Base-by-base conservation (phyloP, 2,329 filamentous ascomycete genomes). In the Clarireedia paspali region DNA sequence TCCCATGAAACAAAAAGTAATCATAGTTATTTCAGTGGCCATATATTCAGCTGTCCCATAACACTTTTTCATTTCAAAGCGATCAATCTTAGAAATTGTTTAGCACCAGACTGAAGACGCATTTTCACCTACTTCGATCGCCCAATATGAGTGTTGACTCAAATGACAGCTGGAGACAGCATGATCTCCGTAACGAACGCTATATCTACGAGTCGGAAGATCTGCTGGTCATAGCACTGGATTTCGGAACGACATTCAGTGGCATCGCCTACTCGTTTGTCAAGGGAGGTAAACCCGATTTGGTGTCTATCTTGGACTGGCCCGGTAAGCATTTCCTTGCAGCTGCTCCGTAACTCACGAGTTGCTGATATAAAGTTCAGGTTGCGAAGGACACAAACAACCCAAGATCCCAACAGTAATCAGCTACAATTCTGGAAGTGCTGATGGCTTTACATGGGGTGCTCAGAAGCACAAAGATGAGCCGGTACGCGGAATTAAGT, bases 161-260 rank as follows among this genome's bases (percentile, higher is more conserved):
- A 14, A 14, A 5, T 23, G 30, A 17, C 4, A 36, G 6, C 6
- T 24, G 15, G n/a, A 27, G 17, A 30, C 6, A 20, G 23, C 5
- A 12, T 20, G 20, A 20, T 27, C 47, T 38, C 17, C 15, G n/a
- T 4, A 38, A 20, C 4, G 30, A 30, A 2, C 42, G 5, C 23
- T 38, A 12, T 3, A 10, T 15, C 20, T 38, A 40, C 6, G 1
- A 42, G 9, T 47, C 56, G 0, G 52, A 62, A 3, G 60, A 62
- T n/a, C 44, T 50, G 30, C 44, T 65, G 1, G 23, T 65, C 0
- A 49, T 65, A 6, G 62, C 36, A 5, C 12, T 64, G 2, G 63
- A 65, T 36, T 64, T 65, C 9, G 62, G 63, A 3, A 65, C 62
- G 0, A 64, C 63, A 1, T 63, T 46, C 50, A 60, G 50, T 36